Evolutionary conservation across 2,329 filamentous ascomycete genomes (phyloP).

Genomic region (Mycosphaerella arachidis): DNA sequence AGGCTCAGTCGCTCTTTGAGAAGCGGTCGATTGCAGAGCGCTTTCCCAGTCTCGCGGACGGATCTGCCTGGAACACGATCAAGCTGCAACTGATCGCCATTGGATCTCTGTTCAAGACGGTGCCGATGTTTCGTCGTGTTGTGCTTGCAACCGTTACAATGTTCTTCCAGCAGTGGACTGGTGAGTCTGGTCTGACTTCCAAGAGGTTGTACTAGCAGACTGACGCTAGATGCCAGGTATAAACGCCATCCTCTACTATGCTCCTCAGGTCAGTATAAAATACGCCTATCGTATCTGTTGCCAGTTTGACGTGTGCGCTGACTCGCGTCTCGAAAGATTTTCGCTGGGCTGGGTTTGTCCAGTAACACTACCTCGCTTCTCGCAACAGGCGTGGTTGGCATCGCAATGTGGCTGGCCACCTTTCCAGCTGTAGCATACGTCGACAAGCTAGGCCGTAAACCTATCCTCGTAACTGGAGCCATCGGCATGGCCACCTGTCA

Average conservation of each 20-base stretch:
- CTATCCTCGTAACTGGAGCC: slow-evolving; percentile 36
- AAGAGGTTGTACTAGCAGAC: background rate
- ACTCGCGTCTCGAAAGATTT: slow-evolving; percentile 33
- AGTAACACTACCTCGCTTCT: slow-evolving; percentile 53
- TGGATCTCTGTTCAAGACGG: slow-evolving; percentile 59
- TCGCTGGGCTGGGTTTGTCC: slow-evolving; percentile 43
- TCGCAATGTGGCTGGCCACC: slow-evolving; percentile 65
- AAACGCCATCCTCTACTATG: slow-evolving; percentile 47
- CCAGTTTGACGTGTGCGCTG: background rate
- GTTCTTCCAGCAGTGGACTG: slow-evolving; percentile 52
- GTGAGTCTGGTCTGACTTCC: slow-evolving; percentile 15
- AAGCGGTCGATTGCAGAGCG: slow-evolving; percentile 64
- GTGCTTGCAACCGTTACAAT: slow-evolving; percentile 50
- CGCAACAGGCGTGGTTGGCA: slow-evolving; percentile 67
- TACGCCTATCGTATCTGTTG: background rate
- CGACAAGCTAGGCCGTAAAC: slow-evolving; percentile 50
- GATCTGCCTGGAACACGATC: slow-evolving; percentile 56
- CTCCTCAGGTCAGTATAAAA: slow-evolving; percentile 31
- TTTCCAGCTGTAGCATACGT: slow-evolving; percentile 62
- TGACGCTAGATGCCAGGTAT: slow-evolving; percentile 25
- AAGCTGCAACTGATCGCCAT: slow-evolving; percentile 67
- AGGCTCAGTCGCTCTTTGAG: slow-evolving; percentile 72
- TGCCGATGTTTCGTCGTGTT: slow-evolving; percentile 63
- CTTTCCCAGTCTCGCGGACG: slow-evolving; percentile 61
- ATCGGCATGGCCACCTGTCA: slow-evolving; percentile 46